Base-by-base conservation (phyloP, 1,284 basidiomycete species). In the Schizopora paradoxa region DNA sequence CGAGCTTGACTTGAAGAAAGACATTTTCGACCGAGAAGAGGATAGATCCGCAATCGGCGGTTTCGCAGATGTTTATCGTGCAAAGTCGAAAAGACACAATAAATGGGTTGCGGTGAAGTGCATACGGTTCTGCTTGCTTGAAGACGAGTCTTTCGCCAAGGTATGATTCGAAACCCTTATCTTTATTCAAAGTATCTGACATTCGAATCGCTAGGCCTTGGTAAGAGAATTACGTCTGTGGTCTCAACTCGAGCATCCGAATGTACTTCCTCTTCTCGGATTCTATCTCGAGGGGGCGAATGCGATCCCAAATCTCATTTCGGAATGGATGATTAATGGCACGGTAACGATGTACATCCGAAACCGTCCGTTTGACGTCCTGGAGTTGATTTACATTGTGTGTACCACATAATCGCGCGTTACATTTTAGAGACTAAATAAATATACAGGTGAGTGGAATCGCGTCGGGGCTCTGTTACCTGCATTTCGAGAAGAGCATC, bases 81-180 rank as follows among this genome's bases (percentile, higher is more conserved):
- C n/a, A n/a, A n/a, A n/a, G n/a, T n/a, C n/a, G n/a, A n/a, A n/a
- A n/a, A n/a, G n/a, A n/a, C n/a, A n/a, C n/a, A n/a, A n/a, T n/a
- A n/a, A n/a, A n/a, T n/a, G n/a, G n/a, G 47, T 49, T 14, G 47
- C 42, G 6, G 22, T 49, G n/a, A 49, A 49, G 42, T 37, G 43
- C 5, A 29, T 49, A 29, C 47, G 42, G 19, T 26, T 49, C 10
- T 19, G 32, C 25, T 14, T 32, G 35, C 10, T 34, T 16, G 27
- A 38, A 10, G 27, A 40, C 22, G 34, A 14, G 35, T 34, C 26
- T 21, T 25, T 6, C 5, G 18, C 33, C 22, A 10, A 35, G 18
- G 10, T 35, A 10, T 4, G 33, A 13, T 19, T 35, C 10, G 8
- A 3, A 2, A 19, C 13, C 21, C n/a, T n/a, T n/a, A n/a, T n/a